Evolutionary conservation across 1,284 basidiomycete genomes (phyloP), one percentile per base, ranked within the genome.

Genomic region (Ceratobasidium sp.): DNA sequence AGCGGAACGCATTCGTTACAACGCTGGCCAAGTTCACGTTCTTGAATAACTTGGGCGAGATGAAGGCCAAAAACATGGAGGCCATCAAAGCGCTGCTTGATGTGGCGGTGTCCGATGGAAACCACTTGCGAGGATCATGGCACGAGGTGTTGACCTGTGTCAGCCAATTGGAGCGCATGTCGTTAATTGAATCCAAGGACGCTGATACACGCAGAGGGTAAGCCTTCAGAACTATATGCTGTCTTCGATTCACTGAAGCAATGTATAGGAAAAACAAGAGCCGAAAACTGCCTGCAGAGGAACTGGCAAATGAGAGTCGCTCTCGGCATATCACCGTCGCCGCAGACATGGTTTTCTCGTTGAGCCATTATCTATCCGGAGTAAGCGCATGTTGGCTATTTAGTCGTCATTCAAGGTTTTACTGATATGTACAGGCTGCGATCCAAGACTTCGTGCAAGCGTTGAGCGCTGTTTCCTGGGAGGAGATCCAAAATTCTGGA

Each of bases 401-500:
- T 27, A 58, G 69, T 54, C 56, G 73, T 34, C 67, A 69, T 43
- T 57, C 70, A 25, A 43, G 52, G 57, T 27, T 64, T 57, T 64
- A 58, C 73, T 31, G 73, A 64, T 20, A 15, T 29, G 15, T 70
- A 29, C 49, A 96, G 93, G 93, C 90, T 52, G 97, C 97, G 13
- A 99, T 99, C 73, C 93, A 98, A 64, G 94, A 99, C 78, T 99
- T 99, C 76, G 97, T 99, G 1, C 91, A 91, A 78, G 94, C 97
- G 0, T 84, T 99, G 2, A 95, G 94, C 77, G 94, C 97, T 75
- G 93, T 99, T 34, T 99, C 97, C 42, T 98, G 96, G 97, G 95
- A 99, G 77, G 97, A 99, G 80, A 99, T 99, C 62, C 95, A 98
- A 78, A 96, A 94, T 0, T 98, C 96, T 0, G 95, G 96, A 25